Evolutionary conservation across 1,139 yeast genomes (phyloP).

Genomic region (Arxiozyma heterogenica): DNA sequence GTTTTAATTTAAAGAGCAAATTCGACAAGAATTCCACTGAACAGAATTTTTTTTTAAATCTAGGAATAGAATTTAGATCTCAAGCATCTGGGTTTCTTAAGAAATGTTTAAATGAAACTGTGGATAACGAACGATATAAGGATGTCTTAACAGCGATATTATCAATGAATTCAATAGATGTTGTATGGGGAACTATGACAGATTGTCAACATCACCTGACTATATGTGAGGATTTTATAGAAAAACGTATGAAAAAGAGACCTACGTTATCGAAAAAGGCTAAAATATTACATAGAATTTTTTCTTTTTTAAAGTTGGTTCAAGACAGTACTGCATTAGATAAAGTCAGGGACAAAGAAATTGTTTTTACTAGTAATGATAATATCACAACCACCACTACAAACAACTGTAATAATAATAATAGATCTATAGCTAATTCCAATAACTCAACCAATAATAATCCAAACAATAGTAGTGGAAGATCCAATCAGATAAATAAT

Average conservation of each 20-base stretch:
- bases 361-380: conserved; percentile 8
- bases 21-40: conserved; percentile 39
- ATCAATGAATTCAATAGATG: conserved; percentile 82
- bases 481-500: neutral
- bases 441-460: neutral
- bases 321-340: conserved; percentile 65
- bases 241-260: conserved; percentile 56
- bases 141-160: conserved; percentile 77
- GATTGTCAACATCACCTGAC: conserved; percentile 69
- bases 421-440: neutral
- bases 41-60: conserved; percentile 59
- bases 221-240: conserved; percentile 69
- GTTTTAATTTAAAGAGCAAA: conserved; percentile 70
- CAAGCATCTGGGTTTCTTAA: conserved; percentile 67
- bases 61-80: conserved; percentile 64
- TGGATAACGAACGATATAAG: conserved; percentile 59
- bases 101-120: conserved; percentile 41
- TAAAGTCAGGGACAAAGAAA: conserved; percentile 27
- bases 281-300: conserved; percentile 64
- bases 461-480: neutral
- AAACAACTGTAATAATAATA: neutral
- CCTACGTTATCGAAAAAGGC: conserved; percentile 70
- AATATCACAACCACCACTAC: no score
- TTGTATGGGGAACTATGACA: conserved; percentile 87
- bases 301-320: conserved; percentile 62